These are phyloP conservation scores for Sphenostylis stenocarpa DNA, from an alignment of 306 rosid species.

Conservation along the genomic window DNA sequence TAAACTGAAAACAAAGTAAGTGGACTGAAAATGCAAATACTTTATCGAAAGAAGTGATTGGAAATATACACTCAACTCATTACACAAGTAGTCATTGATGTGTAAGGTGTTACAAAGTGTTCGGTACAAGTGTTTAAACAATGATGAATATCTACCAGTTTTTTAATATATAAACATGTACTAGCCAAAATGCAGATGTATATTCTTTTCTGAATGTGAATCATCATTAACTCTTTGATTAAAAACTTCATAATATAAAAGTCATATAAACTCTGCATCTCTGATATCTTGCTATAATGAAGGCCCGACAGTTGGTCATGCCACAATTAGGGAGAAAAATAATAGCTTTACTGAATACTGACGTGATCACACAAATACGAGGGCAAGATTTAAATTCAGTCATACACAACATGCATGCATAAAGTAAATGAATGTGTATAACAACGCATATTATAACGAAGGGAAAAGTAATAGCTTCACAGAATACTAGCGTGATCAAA, in stretches of 20 bases:
- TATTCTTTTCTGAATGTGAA: neutral
- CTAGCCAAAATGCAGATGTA: neutral
- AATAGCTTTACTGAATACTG: neutral
- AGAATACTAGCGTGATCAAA: neutral
- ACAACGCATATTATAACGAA: neutral
- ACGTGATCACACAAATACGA: neutral
- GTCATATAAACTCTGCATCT: neutral
- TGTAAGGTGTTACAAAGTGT: neutral
- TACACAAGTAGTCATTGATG: neutral
- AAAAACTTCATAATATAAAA: neutral
- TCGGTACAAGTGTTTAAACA: neutral
- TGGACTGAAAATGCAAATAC: neutral
- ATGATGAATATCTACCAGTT: neutral
- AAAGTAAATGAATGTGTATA: neutral
- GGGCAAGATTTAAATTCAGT: neutral
- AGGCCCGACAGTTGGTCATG: neutral
- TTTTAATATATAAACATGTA: neutral
- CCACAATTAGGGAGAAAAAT: neutral
- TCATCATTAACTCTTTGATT: neutral
- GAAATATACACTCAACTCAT: neutral
- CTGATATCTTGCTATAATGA: neutral
- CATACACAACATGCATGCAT: neutral
- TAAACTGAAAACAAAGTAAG: neutral
- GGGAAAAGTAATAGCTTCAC: neutral
- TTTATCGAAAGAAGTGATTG: neutral